Conservation (phyloP, 2,329 filamentous ascomycete species). For the Fusarium pseudoanthophilum region DNA sequence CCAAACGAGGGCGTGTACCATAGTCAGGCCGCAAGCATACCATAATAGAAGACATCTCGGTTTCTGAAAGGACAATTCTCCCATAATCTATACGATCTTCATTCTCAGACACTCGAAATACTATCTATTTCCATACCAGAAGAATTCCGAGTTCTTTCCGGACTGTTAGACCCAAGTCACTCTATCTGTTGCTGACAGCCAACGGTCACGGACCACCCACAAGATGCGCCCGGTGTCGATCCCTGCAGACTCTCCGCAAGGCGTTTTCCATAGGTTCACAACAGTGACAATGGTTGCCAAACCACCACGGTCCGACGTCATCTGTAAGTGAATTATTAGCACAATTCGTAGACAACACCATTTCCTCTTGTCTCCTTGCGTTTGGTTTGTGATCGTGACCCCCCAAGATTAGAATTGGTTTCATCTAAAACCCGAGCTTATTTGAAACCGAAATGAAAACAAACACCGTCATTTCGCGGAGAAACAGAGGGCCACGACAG, state of each 20-base stretch:
- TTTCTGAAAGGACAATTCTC: neutral
- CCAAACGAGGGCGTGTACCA: neutral
- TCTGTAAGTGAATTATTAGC: neutral
- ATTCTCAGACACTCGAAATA: neutral
- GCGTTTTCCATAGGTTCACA: constrained; percentile 49
- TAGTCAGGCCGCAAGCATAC: neutral
- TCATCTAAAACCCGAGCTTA: constrained; percentile 3
- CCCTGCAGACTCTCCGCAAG: constrained; percentile 43
- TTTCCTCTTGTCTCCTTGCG: constrained; percentile 17
- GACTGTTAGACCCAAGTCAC: neutral
- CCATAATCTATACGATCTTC: neutral
- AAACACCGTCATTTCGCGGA: constrained; percentile 7
- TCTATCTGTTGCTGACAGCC: constrained; percentile 28
- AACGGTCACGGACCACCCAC: constrained; percentile 31
- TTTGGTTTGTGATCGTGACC: constrained; percentile 25
- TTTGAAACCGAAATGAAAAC: constrained; percentile 14
- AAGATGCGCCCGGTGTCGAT: constrained; percentile 32
- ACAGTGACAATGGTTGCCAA: constrained; percentile 32
- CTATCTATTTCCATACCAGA: neutral
- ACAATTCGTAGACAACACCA: constrained; percentile 23
- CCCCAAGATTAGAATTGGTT: neutral
- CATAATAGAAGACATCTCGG: neutral
- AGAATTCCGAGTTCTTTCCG: neutral
- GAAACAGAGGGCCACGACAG: constrained; percentile 37
- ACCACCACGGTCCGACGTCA: constrained; percentile 35